phyloP scores from a whole-genome alignment of 345 rosid species.

The Brassica nigra region DNA sequence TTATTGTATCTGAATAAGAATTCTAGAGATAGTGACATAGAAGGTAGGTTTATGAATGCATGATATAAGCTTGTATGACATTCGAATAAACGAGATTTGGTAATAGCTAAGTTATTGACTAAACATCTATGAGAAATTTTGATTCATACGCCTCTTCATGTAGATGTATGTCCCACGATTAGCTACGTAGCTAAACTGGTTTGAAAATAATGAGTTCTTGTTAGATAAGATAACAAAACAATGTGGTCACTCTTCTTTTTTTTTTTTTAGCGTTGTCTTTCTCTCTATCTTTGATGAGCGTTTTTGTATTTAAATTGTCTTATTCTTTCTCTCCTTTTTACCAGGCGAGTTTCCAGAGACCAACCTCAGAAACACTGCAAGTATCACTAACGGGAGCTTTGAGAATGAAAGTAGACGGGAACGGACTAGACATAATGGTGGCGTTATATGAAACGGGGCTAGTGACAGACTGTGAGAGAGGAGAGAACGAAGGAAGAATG shows the following conservation, averaged over 20 bases:
- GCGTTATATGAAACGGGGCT: conserved; percentile 74
- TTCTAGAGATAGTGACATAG: background rate
- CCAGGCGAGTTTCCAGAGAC: conserved; percentile 71
- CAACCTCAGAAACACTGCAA: conserved; percentile 61
- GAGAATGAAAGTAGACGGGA: conserved; percentile 56
- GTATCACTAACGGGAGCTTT: conserved; percentile 59
- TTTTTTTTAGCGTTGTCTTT: background rate
- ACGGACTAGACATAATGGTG: conserved; percentile 71
- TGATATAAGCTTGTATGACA: background rate
- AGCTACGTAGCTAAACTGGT: background rate
- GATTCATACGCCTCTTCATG: background rate
- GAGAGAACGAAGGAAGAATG: conserved; percentile 83
- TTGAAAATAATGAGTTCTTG: background rate
- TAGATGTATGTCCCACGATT: background rate
- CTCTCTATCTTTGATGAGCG: background rate
- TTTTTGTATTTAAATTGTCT: background rate
- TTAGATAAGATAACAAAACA: background rate
- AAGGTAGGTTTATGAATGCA: background rate
- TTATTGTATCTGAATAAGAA: background rate
- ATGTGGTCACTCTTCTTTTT: background rate
- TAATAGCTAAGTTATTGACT: background rate
- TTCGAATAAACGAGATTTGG: background rate
- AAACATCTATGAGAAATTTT: background rate
- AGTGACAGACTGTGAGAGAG: conserved; percentile 60
- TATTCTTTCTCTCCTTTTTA: background rate